These are phyloP conservation scores for Pseudognaphalium luteoalbum DNA, from an alignment of 129 eudicot genomes.

Conservation along the genomic window DNA sequence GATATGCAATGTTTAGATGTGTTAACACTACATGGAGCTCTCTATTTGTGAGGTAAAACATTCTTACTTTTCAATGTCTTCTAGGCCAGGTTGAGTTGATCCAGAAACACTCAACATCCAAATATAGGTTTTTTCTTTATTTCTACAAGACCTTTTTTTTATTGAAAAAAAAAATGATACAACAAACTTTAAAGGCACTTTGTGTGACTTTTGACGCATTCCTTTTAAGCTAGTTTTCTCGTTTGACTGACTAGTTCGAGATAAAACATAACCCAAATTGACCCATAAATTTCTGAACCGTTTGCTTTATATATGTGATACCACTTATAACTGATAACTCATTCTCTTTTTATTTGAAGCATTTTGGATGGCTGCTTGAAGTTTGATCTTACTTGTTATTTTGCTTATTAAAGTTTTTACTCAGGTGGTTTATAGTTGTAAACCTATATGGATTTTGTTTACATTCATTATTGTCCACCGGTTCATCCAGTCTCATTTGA, in stretches of 20 bases:
- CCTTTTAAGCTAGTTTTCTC: neutral
- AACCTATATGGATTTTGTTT: too few species aligned
- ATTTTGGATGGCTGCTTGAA: neutral
- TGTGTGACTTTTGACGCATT: neutral
- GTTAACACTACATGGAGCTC: slow-evolving; percentile 2
- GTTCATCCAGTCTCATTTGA: too few species aligned
- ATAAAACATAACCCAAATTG: neutral
- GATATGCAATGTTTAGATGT: slow-evolving; percentile 26
- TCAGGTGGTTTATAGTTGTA: too few species aligned
- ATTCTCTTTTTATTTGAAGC: too few species aligned
- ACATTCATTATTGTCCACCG: too few species aligned
- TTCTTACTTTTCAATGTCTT: neutral
- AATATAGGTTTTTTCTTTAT: neutral
- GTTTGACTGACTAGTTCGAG: neutral
- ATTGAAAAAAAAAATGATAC: neutral
- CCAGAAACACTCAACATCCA: neutral
- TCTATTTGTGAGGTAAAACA: slow-evolving; percentile 28
- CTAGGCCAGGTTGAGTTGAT: neutral
- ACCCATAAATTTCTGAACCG: neutral
- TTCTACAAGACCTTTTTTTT: neutral
- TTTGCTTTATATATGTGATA: neutral
- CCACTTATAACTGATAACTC: neutral
- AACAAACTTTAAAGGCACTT: neutral
- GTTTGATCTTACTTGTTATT: neutral
- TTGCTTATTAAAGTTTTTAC: neutral